phyloP scores from a whole-genome alignment of 2,329 filamentous ascomycete genomes.

The Scortechinia acanthostroma region DNA sequence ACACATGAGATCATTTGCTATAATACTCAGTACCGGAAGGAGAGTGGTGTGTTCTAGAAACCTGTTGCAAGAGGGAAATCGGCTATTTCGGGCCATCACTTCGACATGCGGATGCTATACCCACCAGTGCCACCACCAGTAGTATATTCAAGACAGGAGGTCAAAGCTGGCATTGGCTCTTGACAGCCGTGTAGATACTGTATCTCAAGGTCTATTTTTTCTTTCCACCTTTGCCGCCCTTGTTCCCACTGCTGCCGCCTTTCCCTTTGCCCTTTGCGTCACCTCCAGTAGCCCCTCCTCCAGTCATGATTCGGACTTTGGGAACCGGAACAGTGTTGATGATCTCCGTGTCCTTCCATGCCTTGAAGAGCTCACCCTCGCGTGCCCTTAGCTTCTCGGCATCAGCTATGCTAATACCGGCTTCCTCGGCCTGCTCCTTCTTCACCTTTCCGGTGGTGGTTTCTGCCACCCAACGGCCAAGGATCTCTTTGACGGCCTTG shows the following conservation, averaged over 20 bases:
- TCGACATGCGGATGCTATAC: too few relatives aligned
- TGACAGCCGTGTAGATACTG: not conserved
- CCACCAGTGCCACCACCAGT: too few relatives aligned
- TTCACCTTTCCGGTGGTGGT: constrained; percentile 47
- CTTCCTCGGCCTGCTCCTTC: constrained; percentile 41
- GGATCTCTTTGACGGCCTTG: constrained; percentile 83
- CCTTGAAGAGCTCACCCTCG: constrained; percentile 79
- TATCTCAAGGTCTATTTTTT: constrained; percentile 3
- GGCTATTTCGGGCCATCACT: too few relatives aligned
- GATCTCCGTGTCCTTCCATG: constrained; percentile 74
- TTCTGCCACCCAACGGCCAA: constrained; percentile 72
- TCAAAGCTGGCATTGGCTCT: too few relatives aligned
- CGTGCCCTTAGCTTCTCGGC: constrained; percentile 75
- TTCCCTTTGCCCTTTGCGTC: constrained; percentile 17
- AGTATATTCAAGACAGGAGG: too few relatives aligned
- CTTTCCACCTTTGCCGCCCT: constrained; percentile 21
- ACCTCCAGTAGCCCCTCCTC: constrained; percentile 22
- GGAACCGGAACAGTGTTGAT: constrained; percentile 74
- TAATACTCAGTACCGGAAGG: too few relatives aligned
- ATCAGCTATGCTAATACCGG: constrained; percentile 22
- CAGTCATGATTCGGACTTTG: constrained; percentile 69
- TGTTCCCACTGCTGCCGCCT: constrained; percentile 27
- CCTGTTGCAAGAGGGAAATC: too few relatives aligned
- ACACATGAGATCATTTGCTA: too few relatives aligned
- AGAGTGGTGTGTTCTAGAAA: too few relatives aligned